These are phyloP conservation scores for Entonaema liquescens DNA, from an alignment of 495 filamentous ascomycete species.

Conservation along the genomic window DNA sequence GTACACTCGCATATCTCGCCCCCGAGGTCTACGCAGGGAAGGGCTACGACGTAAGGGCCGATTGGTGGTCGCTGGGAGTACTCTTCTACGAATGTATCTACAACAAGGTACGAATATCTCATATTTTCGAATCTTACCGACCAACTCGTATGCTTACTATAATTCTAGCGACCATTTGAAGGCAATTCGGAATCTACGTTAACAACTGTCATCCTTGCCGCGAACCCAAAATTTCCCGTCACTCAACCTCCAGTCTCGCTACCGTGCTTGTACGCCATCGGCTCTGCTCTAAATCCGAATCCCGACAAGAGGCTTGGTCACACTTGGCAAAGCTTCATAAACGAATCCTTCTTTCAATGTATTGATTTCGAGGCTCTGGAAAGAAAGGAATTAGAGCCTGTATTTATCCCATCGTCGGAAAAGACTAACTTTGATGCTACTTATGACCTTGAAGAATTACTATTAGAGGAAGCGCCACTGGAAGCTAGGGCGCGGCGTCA, in stretches of 20 bases:
- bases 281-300: slow-evolving; percentile 81
- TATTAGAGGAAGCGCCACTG: slow-evolving; percentile 93
- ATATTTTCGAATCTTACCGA: background rate
- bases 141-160: slow-evolving; percentile 40
- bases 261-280: slow-evolving; percentile 85
- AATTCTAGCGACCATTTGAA: slow-evolving; percentile 80
- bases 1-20: slow-evolving; percentile 93
- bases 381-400: slow-evolving; percentile 86
- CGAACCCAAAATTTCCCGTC: slow-evolving; percentile 83
- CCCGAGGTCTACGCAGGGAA: slow-evolving; percentile 92
- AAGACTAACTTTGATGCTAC: slow-evolving; percentile 99
- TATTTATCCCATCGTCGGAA: slow-evolving; percentile 91
- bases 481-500: slow-evolving; percentile 92
- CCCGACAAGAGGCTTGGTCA: slow-evolving; percentile 81
- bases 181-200: slow-evolving; percentile 83
- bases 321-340: slow-evolving; percentile 79
- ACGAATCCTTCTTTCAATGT: slow-evolving; percentile 86
- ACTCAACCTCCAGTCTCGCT: slow-evolving; percentile 89
- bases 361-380: slow-evolving; percentile 89
- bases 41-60: slow-evolving; percentile 86
- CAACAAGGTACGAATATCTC: slow-evolving; percentile 78
- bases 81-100: slow-evolving; percentile 99
- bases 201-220: slow-evolving; percentile 81
- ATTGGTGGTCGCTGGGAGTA: slow-evolving; percentile 98
- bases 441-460: slow-evolving; percentile 93